These are phyloP conservation scores for Aspergillus egyptiacus DNA, from an alignment of 495 filamentous ascomycete genomes.

Conservation along the genomic window DNA sequence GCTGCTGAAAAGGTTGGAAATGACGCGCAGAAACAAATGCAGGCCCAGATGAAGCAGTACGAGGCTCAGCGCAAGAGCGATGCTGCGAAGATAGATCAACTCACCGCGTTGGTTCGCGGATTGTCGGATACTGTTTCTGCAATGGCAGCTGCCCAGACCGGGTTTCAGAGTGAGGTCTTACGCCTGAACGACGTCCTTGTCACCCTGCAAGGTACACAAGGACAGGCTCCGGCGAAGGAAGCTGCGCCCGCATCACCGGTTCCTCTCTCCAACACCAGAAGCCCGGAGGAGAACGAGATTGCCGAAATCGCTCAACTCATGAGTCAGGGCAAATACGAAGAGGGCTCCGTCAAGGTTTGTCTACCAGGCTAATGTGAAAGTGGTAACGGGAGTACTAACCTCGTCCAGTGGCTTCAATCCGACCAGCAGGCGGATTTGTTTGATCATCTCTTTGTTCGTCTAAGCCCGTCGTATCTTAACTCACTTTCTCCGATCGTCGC, in stretches of 20 bases:
- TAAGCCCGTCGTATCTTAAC: constrained; percentile 64
- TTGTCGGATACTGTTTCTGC: constrained; percentile 67
- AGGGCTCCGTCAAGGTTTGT: constrained; percentile 59
- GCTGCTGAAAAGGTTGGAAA: constrained; percentile 53
- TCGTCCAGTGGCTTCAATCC: constrained; percentile 77
- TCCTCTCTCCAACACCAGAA: constrained; percentile 35
- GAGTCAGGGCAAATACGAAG: constrained; percentile 60
- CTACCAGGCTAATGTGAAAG: background rate
- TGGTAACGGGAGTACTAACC: background rate
- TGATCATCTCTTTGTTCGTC: constrained; percentile 68
- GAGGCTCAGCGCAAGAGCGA: constrained; percentile 68
- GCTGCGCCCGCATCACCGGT: constrained; percentile 16
- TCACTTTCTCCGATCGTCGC: constrained; percentile 66
- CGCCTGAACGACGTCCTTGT: constrained; percentile 40
- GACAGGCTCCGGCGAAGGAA: background rate
- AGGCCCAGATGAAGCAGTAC: constrained; percentile 55
- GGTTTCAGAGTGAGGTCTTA: constrained; percentile 56
- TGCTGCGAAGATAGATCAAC: constrained; percentile 72
- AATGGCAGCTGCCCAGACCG: constrained; percentile 59
- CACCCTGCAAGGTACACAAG: constrained; percentile 9
- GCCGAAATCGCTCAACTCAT: constrained; percentile 60
- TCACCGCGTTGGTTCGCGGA: constrained; percentile 63
- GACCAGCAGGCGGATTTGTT: constrained; percentile 69
- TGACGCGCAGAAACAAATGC: constrained; percentile 61
- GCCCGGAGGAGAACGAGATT: constrained; percentile 60